phyloP scores from a whole-genome alignment of 768 basidiomycete species.

The Boletus reticulatus region DNA sequence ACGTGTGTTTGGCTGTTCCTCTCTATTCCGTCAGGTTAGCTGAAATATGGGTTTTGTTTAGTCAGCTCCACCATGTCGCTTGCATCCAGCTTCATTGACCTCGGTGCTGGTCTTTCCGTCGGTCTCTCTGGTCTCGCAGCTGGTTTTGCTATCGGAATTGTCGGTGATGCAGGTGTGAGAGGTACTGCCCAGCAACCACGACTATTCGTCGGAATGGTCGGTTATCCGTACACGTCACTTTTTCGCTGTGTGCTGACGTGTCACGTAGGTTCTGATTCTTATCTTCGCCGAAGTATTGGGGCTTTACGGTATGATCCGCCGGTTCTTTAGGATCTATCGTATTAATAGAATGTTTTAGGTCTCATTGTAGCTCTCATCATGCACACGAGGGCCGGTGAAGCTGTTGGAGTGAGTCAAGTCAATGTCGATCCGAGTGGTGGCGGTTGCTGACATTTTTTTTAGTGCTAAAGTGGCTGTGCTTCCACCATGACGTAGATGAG shows the following conservation, averaged over 20 bases:
- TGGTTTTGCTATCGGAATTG: constrained; percentile 97
- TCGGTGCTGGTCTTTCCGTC: constrained; percentile 90
- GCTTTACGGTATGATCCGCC: constrained; percentile 63
- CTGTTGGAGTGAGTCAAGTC: constrained; percentile 11
- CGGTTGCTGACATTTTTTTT: neutral
- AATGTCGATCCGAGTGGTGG: neutral
- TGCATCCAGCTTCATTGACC: constrained; percentile 90
- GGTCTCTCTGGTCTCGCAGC: constrained; percentile 95
- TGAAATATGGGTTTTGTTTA: constrained; percentile 36
- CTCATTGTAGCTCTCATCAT: constrained; percentile 95
- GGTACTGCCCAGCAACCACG: constrained; percentile 97
- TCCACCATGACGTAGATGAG: constrained; percentile 5
- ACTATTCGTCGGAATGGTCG: constrained; percentile 90
- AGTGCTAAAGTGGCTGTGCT: constrained; percentile 24
- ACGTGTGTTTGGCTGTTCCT: constrained; percentile 51
- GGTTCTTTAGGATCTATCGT: neutral
- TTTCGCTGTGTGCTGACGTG: neutral
- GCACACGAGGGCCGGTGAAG: constrained; percentile 65
- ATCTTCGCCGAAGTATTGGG: constrained; percentile 96
- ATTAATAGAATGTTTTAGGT: constrained; percentile 35
- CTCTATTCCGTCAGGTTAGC: neutral
- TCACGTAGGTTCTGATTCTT: constrained; percentile 84
- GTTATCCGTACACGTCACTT: constrained; percentile 19
- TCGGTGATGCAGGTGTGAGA: constrained; percentile 97
- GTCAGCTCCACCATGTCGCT: constrained; percentile 81